Percentiles rank a stretch among this genome's conserved stretches.
phyloP scores from a whole-genome alignment of 352 stramenopile genomes.

The Pythium coloratum region DNA sequence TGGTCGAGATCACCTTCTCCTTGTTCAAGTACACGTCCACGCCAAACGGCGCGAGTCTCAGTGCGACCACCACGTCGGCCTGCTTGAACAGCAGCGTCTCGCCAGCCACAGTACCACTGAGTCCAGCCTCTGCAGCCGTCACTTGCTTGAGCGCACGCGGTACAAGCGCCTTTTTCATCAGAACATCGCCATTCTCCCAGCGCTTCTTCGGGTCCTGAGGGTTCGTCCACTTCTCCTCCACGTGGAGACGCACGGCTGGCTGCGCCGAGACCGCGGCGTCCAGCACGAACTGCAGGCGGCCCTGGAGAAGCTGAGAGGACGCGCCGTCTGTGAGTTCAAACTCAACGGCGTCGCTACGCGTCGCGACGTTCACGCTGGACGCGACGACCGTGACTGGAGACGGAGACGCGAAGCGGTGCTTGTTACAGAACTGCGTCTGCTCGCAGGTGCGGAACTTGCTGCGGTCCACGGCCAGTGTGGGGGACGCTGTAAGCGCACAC shows the following conservation, averaged over 20 bases:
- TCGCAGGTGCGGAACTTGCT: conserved; percentile 98
- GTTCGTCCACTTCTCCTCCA: conserved; percentile 56
- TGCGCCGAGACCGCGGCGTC: conserved; percentile 30
- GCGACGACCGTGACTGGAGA: conserved; percentile 37
- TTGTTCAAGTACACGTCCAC: conserved; percentile 69
- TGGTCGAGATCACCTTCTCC: conserved; percentile 64
- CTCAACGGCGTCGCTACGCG: conserved; percentile 33
- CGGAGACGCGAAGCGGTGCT: conserved; percentile 45
- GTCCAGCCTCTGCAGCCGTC: conserved; percentile 32
- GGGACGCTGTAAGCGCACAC: conserved; percentile 5
- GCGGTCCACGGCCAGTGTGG: conserved; percentile 88
- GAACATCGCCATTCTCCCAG: conserved; percentile 56
- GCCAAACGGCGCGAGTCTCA: conserved; percentile 53
- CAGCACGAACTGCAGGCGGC: conserved; percentile 57
- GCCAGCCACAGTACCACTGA: conserved; percentile 29
- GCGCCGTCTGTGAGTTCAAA: conserved; percentile 45
- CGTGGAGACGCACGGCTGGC: conserved; percentile 59
- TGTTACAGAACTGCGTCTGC: conserved; percentile 97
- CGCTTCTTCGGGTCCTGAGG: conserved; percentile 50
- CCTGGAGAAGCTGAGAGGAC: conserved; percentile 30
- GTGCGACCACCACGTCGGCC: conserved; percentile 44
- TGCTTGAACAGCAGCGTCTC: conserved; percentile 43
- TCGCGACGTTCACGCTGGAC: conserved; percentile 30
- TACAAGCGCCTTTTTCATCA: conserved; percentile 35
- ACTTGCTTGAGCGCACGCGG: conserved; percentile 40